Conservation (phyloP, 2,329 filamentous ascomycete species). For the Phialophora chinensis region DNA sequence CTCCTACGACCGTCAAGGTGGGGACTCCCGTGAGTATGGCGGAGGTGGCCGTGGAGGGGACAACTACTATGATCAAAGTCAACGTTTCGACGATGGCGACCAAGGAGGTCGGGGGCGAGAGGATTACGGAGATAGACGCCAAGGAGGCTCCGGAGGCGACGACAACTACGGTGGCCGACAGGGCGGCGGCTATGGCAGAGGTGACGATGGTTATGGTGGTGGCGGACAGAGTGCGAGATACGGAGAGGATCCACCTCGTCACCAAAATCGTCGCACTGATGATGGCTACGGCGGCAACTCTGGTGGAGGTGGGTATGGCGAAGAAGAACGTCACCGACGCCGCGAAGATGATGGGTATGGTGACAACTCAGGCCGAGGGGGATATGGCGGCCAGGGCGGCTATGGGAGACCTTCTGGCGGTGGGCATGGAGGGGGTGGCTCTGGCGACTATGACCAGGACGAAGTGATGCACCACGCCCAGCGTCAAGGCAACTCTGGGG, state of each 20-base stretch:
- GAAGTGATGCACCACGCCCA: slow-evolving; percentile 62
- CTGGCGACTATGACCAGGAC: slow-evolving; percentile 57
- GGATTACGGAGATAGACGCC: slow-evolving; percentile 30
- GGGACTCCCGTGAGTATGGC: slow-evolving; percentile 32
- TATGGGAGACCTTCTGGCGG: slow-evolving; percentile 39
- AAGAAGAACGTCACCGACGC: slow-evolving; percentile 21
- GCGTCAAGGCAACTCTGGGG: slow-evolving; percentile 58
- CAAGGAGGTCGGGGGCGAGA: slow-evolving; percentile 30
- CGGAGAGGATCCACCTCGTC: slow-evolving; percentile 21
- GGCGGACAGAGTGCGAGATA: neutral
- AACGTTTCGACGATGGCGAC: slow-evolving; percentile 31
- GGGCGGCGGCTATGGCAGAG: neutral
- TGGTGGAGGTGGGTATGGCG: slow-evolving; percentile 42
- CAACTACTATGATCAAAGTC: slow-evolving; percentile 36
- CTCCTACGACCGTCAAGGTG: slow-evolving; percentile 32
- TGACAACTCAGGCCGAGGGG: slow-evolving; percentile 16
- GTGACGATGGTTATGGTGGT: slow-evolving; percentile 14
- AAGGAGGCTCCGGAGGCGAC: slow-evolving; percentile 24
- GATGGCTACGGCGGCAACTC: slow-evolving; percentile 36
- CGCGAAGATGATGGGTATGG: slow-evolving; percentile 30
- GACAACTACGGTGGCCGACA: slow-evolving; percentile 28
- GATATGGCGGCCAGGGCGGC: slow-evolving; percentile 28
- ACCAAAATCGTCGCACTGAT: slow-evolving; percentile 30
- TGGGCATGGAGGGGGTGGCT: slow-evolving; percentile 40
- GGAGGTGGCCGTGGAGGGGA: slow-evolving; percentile 35